Evolutionary conservation across 306 rosid species (phyloP).

Genomic region (Dryas octopetala): DNA sequence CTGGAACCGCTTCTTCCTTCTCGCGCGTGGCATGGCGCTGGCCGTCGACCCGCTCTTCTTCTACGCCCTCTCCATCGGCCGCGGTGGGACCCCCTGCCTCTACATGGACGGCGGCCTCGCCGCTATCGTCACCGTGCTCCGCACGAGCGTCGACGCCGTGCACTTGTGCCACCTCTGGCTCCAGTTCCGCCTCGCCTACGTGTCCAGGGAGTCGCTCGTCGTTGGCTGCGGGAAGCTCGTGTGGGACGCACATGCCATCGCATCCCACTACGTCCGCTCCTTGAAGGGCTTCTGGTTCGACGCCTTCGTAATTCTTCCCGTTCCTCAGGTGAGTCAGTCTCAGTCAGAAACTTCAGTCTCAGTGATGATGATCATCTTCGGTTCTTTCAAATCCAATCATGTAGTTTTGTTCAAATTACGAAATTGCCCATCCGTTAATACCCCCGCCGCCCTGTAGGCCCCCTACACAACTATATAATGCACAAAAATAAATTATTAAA

Average conservation of each 20-base stretch:
- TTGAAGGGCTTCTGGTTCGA: conserved; percentile 93
- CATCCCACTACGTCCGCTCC: conserved; percentile 67
- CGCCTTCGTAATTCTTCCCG: conserved; percentile 78
- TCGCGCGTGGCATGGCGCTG: conserved; percentile 85
- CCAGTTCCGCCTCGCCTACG: conserved; percentile 85
- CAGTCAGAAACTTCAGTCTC: background rate
- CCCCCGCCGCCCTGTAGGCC: too few species aligned
- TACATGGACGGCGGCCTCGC: conserved; percentile 91
- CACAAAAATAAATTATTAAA: too few species aligned
- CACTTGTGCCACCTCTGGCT: conserved; percentile 80
- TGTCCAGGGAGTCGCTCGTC: conserved; percentile 80
- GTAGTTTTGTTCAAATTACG: background rate
- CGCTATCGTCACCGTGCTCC: conserved; percentile 63
- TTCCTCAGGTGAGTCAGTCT: conserved; percentile 65
- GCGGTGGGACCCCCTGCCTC: conserved; percentile 79
- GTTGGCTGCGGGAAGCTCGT: conserved; percentile 98
- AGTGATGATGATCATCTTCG: background rate
- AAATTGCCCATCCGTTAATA: background rate
- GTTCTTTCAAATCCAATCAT: background rate
- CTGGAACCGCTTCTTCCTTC: conserved; percentile 76
- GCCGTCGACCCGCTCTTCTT: conserved; percentile 91
- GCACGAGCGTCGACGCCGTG: conserved; percentile 70
- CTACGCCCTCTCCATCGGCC: conserved; percentile 85
- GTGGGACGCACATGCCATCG: conserved; percentile 88
- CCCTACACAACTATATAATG: too few species aligned